These are phyloP conservation scores for Capsella bursapastoris DNA, from an alignment of 345 rosid genomes.

Conservation along the genomic window DNA sequence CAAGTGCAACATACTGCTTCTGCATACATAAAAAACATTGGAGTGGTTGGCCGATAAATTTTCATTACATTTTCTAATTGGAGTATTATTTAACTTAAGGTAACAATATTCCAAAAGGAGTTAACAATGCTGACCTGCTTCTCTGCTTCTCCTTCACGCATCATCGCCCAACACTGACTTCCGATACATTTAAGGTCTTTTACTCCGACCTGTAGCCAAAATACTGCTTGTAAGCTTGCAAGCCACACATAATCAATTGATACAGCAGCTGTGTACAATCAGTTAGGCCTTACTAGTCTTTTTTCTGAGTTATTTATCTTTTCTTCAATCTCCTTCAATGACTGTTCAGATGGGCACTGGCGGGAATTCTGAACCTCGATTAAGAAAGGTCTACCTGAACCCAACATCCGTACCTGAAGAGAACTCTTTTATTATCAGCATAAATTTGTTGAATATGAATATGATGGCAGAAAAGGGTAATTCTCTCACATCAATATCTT, in stretches of 20 bases:
- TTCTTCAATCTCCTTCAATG: conserved; percentile 64
- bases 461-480: conserved; percentile 10
- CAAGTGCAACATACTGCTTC: conserved; percentile 95
- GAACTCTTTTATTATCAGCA: conserved; percentile 36
- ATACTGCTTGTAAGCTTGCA: conserved; percentile 26
- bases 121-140: conserved; percentile 62
- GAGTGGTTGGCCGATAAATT: background rate
- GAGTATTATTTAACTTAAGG: background rate
- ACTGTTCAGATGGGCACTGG: conserved; percentile 63
- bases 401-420: conserved; percentile 95
- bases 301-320: conserved; percentile 66
- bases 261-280: background rate
- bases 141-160: conserved; percentile 99
- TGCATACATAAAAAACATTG: conserved; percentile 43
- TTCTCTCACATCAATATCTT: conserved; percentile 84
- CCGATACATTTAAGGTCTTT: conserved; percentile 71
- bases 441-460: conserved; percentile 23
- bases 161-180: conserved; percentile 76
- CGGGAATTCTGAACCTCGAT: conserved; percentile 91
- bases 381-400: conserved; percentile 98
- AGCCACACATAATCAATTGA: background rate
- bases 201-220: conserved; percentile 65
- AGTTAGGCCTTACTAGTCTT: conserved; percentile 61
- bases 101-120: conserved; percentile 14
- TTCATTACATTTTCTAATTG: conserved; percentile 13